These are phyloP conservation scores for Sporisorium exsertum DNA, from an alignment of 1,284 basidiomycete species.

Conservation along the genomic window DNA sequence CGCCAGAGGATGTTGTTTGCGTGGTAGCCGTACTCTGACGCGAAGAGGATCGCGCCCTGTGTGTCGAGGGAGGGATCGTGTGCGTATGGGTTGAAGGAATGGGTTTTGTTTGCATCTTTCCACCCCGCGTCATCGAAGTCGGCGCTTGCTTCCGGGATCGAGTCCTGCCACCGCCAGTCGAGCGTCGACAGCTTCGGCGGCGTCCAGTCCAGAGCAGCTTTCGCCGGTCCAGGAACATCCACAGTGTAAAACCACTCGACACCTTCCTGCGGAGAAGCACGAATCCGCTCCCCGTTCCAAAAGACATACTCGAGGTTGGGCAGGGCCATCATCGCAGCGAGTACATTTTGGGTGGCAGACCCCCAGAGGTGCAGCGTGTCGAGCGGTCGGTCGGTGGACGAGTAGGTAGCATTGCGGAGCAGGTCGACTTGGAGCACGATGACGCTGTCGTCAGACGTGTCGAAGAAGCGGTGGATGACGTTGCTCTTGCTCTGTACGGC, in stretches of 20 bases:
- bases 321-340: conserved; percentile 17
- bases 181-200: conserved; percentile 22
- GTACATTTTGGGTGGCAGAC: background rate
- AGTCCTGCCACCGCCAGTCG: conserved; percentile 79
- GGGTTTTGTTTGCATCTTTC: conserved; percentile 77
- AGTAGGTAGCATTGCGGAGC: conserved; percentile 46
- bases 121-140: conserved; percentile 71
- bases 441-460: conserved; percentile 21
- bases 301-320: conserved; percentile 22
- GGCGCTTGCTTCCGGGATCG: conserved; percentile 76
- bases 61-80: conserved; percentile 76
- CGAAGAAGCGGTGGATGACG: conserved; percentile 33
- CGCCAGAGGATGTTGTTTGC: conserved; percentile 80
- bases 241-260: conserved; percentile 22
- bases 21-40: conserved; percentile 75
- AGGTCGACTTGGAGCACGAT: conserved; percentile 32
- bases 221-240: conserved; percentile 17
- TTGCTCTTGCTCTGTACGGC: conserved; percentile 1
- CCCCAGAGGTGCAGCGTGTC: conserved; percentile 42
- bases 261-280: background rate
- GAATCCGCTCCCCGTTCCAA: conserved; percentile 34
- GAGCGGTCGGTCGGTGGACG: conserved; percentile 11
- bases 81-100: conserved; percentile 76
- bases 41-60: conserved; percentile 72
- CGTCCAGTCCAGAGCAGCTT: conserved; percentile 12